Percentiles rank a stretch among this genome's conserved stretches.
phyloP scores from a whole-genome alignment of 2,329 filamentous ascomycete species.

The Samsoniella hepiali region DNA sequence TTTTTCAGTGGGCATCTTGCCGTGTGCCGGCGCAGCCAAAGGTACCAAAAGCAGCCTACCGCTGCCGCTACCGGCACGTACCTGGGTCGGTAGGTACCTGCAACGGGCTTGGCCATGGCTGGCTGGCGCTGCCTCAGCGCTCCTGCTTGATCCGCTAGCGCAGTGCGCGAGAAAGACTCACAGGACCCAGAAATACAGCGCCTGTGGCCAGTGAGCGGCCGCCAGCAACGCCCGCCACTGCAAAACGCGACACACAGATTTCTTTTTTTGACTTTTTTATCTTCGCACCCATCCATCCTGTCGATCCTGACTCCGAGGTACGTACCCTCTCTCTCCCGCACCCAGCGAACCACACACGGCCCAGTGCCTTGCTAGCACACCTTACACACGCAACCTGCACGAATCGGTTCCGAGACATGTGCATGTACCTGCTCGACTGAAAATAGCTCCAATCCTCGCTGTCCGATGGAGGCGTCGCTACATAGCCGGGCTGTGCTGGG shows the following conservation, averaged over 20 bases:
- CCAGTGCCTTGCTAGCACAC: no score
- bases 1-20: no score
- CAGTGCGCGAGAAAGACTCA: not conserved
- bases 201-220: not conserved
- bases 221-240: not conserved
- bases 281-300: no score
- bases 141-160: not conserved
- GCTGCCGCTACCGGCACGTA: no score
- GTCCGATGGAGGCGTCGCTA: not conserved
- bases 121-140: not conserved
- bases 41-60: no score
- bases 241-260: constrained; percentile 6
- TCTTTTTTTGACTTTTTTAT: not conserved
- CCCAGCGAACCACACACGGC: no score
- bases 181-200: constrained; percentile 4
- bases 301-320: no score
- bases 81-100: no score
- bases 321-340: no score
- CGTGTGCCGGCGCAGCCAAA: no score
- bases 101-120: no score
- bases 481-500: not conserved
- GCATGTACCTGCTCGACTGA: not conserved
- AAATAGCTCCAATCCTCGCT: no score
- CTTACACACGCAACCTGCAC: not conserved
- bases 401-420: not conserved